Conservation (phyloP, 2,329 filamentous ascomycete genomes). For the Cladophialophora exuberans region DNA sequence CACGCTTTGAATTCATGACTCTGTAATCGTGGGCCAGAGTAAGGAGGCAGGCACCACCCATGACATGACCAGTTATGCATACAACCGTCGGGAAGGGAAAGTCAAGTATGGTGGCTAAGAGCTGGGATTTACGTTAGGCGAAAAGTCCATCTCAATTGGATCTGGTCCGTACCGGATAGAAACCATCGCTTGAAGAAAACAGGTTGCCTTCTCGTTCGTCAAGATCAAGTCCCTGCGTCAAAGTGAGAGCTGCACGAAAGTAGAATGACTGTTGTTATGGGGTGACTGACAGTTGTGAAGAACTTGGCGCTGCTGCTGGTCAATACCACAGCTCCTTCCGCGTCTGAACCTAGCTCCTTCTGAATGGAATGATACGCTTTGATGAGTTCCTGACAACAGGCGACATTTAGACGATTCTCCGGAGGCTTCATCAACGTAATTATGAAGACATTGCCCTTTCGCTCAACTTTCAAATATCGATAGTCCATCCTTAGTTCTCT, state of each 20-base stretch:
- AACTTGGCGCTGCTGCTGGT: constrained; percentile 47
- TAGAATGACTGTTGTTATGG: neutral
- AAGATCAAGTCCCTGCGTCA: constrained; percentile 44
- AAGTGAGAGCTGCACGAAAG: neutral
- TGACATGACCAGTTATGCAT: constrained; percentile 51
- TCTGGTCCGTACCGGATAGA: constrained; percentile 52
- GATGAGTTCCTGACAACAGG: constrained; percentile 57
- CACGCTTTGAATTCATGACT: constrained; percentile 49
- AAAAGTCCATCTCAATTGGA: neutral
- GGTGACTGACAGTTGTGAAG: constrained; percentile 40
- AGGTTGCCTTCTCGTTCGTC: constrained; percentile 52
- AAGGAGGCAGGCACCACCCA: constrained; percentile 52
- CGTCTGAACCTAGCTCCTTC: constrained; percentile 45
- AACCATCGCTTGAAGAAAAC: constrained; percentile 60
- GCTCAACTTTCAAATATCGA: constrained; percentile 4
- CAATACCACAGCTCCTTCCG: constrained; percentile 57
- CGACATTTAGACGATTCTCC: constrained; percentile 57
- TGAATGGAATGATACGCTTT: constrained; percentile 49
- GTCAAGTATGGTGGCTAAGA: constrained; percentile 43
- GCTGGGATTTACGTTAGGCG: constrained; percentile 6
- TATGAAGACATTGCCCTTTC: constrained; percentile 47
- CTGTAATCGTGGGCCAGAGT: constrained; percentile 52
- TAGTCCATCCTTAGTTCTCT: constrained; percentile 3
- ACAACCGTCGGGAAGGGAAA: constrained; percentile 53
- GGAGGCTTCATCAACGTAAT: constrained; percentile 58